These are phyloP conservation scores for Suhomyces bribrorum DNA, from an alignment of 1,139 yeast genomes.

Conservation along the genomic window DNA sequence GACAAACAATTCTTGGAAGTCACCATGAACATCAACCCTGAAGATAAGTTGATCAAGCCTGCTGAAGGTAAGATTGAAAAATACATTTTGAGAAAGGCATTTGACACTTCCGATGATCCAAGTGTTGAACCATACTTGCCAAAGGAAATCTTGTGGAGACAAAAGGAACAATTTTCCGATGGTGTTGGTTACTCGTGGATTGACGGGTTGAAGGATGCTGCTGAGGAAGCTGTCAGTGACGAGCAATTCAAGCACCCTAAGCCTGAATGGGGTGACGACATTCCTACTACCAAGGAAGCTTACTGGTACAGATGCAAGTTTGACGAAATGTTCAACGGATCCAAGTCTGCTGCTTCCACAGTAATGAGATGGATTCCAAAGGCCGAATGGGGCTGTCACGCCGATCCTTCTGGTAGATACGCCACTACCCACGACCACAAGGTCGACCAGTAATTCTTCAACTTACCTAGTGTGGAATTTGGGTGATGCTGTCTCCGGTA, in stretches of 20 bases:
- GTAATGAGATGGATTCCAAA: slow-evolving; percentile 99
- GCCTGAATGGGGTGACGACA: slow-evolving; percentile 93
- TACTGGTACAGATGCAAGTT: slow-evolving; percentile 98
- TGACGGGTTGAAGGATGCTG: slow-evolving; percentile 94
- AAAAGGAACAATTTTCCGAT: slow-evolving; percentile 98
- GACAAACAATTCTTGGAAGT: slow-evolving; percentile 90
- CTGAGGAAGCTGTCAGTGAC: slow-evolving; percentile 81
- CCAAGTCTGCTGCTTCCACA: slow-evolving; percentile 89
- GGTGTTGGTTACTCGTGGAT: slow-evolving; percentile 99
- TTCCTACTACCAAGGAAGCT: slow-evolving; percentile 97
- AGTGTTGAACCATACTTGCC: slow-evolving; percentile 82
- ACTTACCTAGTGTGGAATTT: slow-evolving; percentile 35
- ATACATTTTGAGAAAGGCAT: slow-evolving; percentile 94
- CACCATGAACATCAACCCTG: slow-evolving; percentile 92
- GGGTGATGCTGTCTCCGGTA: no score
- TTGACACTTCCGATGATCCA: slow-evolving; percentile 81
- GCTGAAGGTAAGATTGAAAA: slow-evolving; percentile 81
- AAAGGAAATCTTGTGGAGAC: slow-evolving; percentile 96
- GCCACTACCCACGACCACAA: slow-evolving; percentile 80
- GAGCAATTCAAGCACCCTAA: slow-evolving; percentile 88
- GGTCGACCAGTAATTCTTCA: slow-evolving; percentile 30
- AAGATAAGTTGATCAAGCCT: slow-evolving; percentile 79
- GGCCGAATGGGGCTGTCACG: slow-evolving; percentile 99
- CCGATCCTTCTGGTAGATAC: slow-evolving; percentile 96
- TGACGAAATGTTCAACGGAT: slow-evolving; percentile 81